Evolutionary conservation across 148 eudicot genomes (phyloP), one percentile per base, ranked within the genome.

Genomic region (Drosera capensis): DNA sequence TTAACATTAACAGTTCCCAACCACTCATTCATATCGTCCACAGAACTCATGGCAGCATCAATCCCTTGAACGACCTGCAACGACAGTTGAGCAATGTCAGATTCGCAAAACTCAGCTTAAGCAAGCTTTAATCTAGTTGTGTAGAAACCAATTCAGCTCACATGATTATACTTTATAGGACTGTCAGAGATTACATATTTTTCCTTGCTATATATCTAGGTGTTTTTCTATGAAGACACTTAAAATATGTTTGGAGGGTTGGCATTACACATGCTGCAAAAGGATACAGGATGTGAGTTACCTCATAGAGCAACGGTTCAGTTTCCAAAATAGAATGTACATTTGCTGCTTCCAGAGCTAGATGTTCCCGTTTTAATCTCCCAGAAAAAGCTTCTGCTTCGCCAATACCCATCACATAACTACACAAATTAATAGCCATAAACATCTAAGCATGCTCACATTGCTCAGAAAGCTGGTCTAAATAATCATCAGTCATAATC

Each of bases 1-100:
- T 88, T 88, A 46, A 84, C 67, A 68, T 88, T 88, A 45, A 88
- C 84, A 59, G 84, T 88, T 29, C 87, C 82, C 51, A 88, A 59
- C 97, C 97, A 88, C 58, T 88, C 97, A 60, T 88, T 92, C 97
- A 88, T 88, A 60, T 88, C 97, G 38, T 84, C 97, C 52, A 88
- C 97, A 71, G 79, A 68, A 45, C 44, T 64, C 58, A 75, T 48
- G 43, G 95, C 87, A 25, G 66, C 49, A 59, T 73, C 84, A 56
- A 88, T 84, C 58, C 95, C 97, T 56, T 56, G 77, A 49, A 80
- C 58, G 28, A 88, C 87, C 97, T 88, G 84, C 75, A 58, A 29
- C 43, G 40, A 17, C 24, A 55, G 34, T 64, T 20, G 49, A 39
- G 30, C 18, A 55, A 20, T 24, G 22, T 43, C 13, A 30, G n/a